A percentile compares a stretch with the other conserved stretches of the same genome.
phyloP scores from a whole-genome alignment of 225 moss, liverwort and hornwort genomes.

The Anthoceros angustus region DNA sequence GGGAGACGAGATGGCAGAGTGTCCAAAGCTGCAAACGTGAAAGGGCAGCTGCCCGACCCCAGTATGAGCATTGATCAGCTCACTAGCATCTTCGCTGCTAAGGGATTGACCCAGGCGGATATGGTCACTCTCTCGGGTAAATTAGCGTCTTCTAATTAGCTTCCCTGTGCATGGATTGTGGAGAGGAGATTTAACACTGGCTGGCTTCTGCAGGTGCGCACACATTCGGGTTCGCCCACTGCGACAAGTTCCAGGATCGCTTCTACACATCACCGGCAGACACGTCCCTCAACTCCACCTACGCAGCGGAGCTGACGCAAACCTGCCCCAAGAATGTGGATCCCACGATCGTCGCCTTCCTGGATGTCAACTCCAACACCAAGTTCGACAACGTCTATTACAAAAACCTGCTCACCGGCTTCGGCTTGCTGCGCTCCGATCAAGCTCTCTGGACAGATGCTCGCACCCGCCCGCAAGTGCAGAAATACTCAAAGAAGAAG shows the following conservation, averaged over 20 bases:
- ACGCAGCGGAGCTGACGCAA: conserved; percentile 10
- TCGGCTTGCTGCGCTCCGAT: conserved; percentile 20
- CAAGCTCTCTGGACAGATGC: conserved; percentile 16
- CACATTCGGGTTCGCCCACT: conserved; percentile 25
- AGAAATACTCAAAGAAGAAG: conserved; percentile 13
- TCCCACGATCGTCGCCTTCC: conserved; percentile 6
- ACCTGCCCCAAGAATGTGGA: conserved; percentile 13
- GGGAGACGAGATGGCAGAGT: conserved; percentile 19
- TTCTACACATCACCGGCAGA: conserved; percentile 17
- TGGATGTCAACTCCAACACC: conserved; percentile 16
- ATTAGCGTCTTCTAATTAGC: background rate
- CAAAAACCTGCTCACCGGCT: conserved; percentile 17
- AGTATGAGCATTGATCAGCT: conserved; percentile 14
- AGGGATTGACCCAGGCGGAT: conserved; percentile 18
- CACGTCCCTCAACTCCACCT: conserved; percentile 14
- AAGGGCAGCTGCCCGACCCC: conserved; percentile 14
- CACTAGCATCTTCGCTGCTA: conserved; percentile 12
- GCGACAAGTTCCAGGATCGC: conserved; percentile 19
- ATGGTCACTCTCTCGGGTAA: conserved; percentile 29
- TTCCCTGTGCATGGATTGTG: background rate
- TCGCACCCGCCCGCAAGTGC: conserved; percentile 14
- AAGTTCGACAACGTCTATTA: conserved; percentile 29
- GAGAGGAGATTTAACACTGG: background rate
- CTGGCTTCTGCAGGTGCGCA: conserved; percentile 20
- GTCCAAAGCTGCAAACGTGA: conserved; percentile 16